phyloP scores from a whole-genome alignment of 2,329 filamentous ascomycete species.

The Sclerotinia trifoliorum region DNA sequence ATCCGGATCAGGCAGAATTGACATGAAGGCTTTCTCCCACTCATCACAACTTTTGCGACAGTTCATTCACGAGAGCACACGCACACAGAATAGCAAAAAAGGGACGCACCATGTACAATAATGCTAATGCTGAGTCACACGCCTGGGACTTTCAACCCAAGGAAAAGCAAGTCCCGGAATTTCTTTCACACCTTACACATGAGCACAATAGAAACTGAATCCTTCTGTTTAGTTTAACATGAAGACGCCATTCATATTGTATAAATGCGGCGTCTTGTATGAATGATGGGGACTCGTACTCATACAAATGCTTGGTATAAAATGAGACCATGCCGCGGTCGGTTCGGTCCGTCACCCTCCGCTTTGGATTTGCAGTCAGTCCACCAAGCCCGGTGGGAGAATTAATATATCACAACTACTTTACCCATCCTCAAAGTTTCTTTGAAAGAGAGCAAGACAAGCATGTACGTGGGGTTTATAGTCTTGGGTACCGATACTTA shows the following conservation, averaged over 20 bases:
- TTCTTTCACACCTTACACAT: background rate
- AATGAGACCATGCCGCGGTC: slow-evolving; percentile 4
- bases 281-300: background rate
- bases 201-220: background rate
- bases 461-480: background rate
- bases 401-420: background rate
- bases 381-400: background rate
- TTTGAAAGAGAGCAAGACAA: background rate
- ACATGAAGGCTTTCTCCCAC: background rate
- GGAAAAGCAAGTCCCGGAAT: background rate
- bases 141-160: background rate
- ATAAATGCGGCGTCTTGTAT: background rate
- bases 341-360: slow-evolving; percentile 15
- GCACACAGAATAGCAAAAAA: background rate
- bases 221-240: background rate
- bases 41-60: background rate
- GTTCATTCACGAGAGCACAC: background rate
- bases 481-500: background rate
- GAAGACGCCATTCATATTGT: background rate
- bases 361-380: background rate
- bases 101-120: background rate
- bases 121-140: background rate
- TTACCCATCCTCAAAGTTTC: background rate
- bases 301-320: background rate
- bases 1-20: slow-evolving; percentile 11